A percentile compares a stretch with the other conserved stretches of the same genome.
phyloP scores from a whole-genome alignment of 139 green algal genomes.

The Chlamydomonas applanata region DNA sequence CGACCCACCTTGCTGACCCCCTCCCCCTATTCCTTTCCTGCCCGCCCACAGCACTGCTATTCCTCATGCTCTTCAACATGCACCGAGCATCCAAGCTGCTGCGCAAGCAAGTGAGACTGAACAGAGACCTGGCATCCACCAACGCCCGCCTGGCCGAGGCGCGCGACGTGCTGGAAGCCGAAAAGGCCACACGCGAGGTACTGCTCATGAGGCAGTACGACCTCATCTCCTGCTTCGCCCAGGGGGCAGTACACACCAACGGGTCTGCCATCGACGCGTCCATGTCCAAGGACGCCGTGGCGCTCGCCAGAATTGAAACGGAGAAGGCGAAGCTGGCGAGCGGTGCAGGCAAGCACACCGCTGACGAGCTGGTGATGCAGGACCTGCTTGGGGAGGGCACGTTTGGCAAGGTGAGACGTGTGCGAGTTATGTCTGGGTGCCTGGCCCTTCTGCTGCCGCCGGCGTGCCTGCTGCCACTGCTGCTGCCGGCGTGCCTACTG shows the following conservation, averaged over 20 bases:
- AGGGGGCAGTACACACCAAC: not conserved
- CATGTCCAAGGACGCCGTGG: slow-evolving; percentile 14
- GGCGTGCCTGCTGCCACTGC: no score
- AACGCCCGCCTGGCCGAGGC: not conserved
- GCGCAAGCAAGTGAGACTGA: not conserved
- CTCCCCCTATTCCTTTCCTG: no score
- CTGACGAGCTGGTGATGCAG: slow-evolving; percentile 16
- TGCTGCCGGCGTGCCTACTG: no score
- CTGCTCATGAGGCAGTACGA: not conserved
- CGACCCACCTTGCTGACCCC: no score
- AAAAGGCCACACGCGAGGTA: not conserved
- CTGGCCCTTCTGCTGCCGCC: no score
- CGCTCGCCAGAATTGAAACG: slow-evolving; percentile 33
- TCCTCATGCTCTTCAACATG: slow-evolving; percentile 9
- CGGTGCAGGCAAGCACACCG: slow-evolving; percentile 14
- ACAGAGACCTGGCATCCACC: not conserved
- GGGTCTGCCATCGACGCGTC: no score
- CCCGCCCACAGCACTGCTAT: not conserved
- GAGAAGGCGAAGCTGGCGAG: not conserved
- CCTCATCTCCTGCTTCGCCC: not conserved
- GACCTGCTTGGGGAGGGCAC: slow-evolving; percentile 38
- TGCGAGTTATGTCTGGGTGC: slow-evolving; percentile 1
- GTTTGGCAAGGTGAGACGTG: not conserved
- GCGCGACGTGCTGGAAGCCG: not conserved
- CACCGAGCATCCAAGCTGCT: not conserved